Base-by-base conservation (phyloP, 2,329 filamentous ascomycete species). In the Curvularia hawaiiensis region DNA sequence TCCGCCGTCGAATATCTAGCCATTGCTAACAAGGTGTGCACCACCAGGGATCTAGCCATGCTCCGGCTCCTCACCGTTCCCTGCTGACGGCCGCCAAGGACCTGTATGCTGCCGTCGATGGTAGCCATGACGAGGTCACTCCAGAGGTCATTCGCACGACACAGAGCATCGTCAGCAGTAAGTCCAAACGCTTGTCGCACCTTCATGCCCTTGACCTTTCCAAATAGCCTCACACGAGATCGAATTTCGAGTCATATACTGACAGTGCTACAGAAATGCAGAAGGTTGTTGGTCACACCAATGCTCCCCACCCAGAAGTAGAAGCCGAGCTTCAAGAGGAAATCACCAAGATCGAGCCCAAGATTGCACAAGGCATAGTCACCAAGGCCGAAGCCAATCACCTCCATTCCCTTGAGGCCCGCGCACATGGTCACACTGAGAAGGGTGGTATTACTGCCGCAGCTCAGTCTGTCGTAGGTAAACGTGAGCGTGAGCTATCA, bases 401-500 rank as follows among this genome's bases (percentile, higher is more conserved):
- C 47, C 70, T 79, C 26, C 76, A 79, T 56, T 77, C 75, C 28
- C 75, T 78, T 46, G 77, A 79, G 60, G 72, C 75, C 52, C 74
- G 77, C 33, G 74, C 68, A 44, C 65, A 73, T 40, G 72, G 70
- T 5, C 67, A 72, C 44, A 73, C 71, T 3, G 70, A 75, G 60
- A 73, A 71, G 48, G 72, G 71, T 1, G 69, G 76, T 24, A 62
- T 79, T 41, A 72, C 74, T 22, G 72, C 77, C 22, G 65, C 71
- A 16, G 78, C 78, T 12, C 74, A 79, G 67, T 73, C 73, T n/a
- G 67, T 79, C 9, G 76, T 68, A 24, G 68, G 77, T 11, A 75
- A 64, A 48, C 61, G 66, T 56, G 67, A 69, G 49, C 60, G 64
- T 18, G 50, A 62, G 51, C 38, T 58, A 11, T 69, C 65, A 18